Conservation (phyloP, 805 yeast genomes). For the Yamadazyma takamatsuzukensis region DNA sequence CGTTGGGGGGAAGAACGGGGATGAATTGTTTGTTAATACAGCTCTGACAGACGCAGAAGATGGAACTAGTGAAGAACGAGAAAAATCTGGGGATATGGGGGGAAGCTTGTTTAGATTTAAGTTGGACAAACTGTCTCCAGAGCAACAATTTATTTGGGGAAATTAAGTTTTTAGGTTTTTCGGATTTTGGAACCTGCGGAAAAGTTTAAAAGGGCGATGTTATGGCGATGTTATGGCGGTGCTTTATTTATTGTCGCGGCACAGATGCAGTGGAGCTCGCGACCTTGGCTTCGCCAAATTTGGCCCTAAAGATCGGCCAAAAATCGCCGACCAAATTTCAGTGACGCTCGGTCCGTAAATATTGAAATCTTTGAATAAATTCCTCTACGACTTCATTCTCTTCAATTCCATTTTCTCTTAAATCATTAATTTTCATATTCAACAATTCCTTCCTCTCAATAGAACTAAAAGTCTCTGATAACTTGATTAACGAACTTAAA, state of each 20-base stretch:
- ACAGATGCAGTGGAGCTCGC: too few relatives aligned
- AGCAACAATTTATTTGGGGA: constrained; percentile 9
- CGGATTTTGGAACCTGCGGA: too few relatives aligned
- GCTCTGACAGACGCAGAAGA: constrained; percentile 41
- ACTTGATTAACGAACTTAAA: constrained; percentile 39
- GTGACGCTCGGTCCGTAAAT: constrained; percentile 9
- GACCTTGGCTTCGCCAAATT: too few relatives aligned
- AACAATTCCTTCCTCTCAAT: constrained; percentile 61
- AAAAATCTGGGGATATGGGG: constrained; percentile 41
- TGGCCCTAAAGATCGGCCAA: too few relatives aligned
- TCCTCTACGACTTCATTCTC: constrained; percentile 69
- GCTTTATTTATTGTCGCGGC: too few relatives aligned
- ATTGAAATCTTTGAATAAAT: constrained; percentile 47
- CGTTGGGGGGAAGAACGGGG: constrained; percentile 56
- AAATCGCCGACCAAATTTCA: too few relatives aligned
- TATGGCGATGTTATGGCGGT: too few relatives aligned
- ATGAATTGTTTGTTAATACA: constrained; percentile 64
- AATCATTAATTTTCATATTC: constrained; percentile 53
- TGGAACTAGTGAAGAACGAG: background rate
- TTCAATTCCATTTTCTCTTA: constrained; percentile 63
- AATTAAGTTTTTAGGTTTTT: too few relatives aligned
- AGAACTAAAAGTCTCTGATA: constrained; percentile 9
- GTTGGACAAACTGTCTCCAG: constrained; percentile 2
- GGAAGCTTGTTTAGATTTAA: constrained; percentile 32
- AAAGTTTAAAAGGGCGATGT: constrained; percentile 8